Conservation (phyloP, 306 rosid species). For the Prunus kanzakura region DNA sequence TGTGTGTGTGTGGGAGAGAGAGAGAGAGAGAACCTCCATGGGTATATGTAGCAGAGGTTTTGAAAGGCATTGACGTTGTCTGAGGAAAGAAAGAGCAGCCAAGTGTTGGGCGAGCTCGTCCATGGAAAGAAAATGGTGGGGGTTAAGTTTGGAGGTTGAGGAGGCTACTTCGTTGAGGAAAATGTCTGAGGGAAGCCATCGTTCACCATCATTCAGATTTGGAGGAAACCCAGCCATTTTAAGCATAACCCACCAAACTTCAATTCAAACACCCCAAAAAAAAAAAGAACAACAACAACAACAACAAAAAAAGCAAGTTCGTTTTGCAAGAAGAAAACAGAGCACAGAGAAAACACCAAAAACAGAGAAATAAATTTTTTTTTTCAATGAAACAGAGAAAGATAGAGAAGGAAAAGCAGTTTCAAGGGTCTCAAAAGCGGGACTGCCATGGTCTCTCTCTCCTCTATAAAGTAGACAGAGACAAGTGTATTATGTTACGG, state of each 20-base stretch:
- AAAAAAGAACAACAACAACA: not conserved
- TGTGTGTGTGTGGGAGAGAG: not conserved
- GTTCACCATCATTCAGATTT: slow-evolving; percentile 15
- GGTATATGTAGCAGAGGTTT: not conserved
- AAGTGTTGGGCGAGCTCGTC: slow-evolving; percentile 13
- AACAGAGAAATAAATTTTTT: not conserved
- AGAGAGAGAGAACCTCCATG: not conserved
- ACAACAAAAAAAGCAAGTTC: too few species aligned
- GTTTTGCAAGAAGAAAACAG: not conserved
- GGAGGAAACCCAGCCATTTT: slow-evolving; percentile 31
- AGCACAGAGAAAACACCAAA: too few species aligned
- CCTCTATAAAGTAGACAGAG: not conserved
- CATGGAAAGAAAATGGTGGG: not conserved
- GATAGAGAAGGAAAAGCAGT: not conserved
- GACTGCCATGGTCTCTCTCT: not conserved
- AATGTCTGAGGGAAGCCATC: slow-evolving; percentile 29
- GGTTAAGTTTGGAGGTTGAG: not conserved
- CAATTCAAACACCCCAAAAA: not conserved
- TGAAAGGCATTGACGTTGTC: not conserved
- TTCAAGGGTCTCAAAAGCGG: slow-evolving; percentile 10
- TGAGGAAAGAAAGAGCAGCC: slow-evolving; percentile 26
- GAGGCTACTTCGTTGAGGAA: slow-evolving; percentile 15
- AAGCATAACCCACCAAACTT: not conserved
- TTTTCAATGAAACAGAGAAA: not conserved
- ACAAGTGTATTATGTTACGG: not conserved